Evolutionary conservation across 2,329 filamentous ascomycete species (phyloP).

Genomic region (Dendrostoma leiphaemia): DNA sequence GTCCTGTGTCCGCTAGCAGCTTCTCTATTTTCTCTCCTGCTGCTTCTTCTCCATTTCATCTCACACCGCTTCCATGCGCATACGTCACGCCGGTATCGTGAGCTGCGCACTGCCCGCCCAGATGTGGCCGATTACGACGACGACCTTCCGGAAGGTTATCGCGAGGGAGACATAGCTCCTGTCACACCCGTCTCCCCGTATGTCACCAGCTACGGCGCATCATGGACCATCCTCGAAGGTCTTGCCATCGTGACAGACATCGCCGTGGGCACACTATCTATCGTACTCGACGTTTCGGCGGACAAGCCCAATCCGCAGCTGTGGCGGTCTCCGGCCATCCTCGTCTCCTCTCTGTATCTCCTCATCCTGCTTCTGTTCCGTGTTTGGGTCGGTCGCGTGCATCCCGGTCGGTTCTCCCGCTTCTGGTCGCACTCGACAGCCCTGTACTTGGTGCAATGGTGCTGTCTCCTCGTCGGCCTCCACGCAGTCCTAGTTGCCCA

Average conservation of each 20-base stretch:
- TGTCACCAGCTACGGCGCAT: too few relatives aligned
- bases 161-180: too few relatives aligned
- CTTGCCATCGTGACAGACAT: slow-evolving; percentile 71
- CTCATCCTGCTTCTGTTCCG: slow-evolving; percentile 69
- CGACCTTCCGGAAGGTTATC: too few relatives aligned
- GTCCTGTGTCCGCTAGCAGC: too few relatives aligned
- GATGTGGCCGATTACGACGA: too few relatives aligned
- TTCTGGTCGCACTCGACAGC: slow-evolving; percentile 91
- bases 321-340: slow-evolving; percentile 67
- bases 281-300: slow-evolving; percentile 60
- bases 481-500: slow-evolving; percentile 83
- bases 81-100: too few relatives aligned
- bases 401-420: slow-evolving; percentile 63
- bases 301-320: slow-evolving; percentile 57
- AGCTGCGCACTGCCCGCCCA: too few relatives aligned
- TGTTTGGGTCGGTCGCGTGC: too few relatives aligned
- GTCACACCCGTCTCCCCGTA: too few relatives aligned
- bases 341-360: slow-evolving; percentile 78
- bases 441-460: slow-evolving; percentile 81
- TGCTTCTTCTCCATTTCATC: too few relatives aligned
- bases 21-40: too few relatives aligned
- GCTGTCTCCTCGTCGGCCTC: slow-evolving; percentile 73
- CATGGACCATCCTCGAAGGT: slow-evolving; percentile 71
- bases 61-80: too few relatives aligned
- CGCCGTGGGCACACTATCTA: slow-evolving; percentile 62